These are phyloP conservation scores for Clonostachys rosea DNA, from an alignment of 2,329 filamentous ascomycete species.

Conservation along the genomic window DNA sequence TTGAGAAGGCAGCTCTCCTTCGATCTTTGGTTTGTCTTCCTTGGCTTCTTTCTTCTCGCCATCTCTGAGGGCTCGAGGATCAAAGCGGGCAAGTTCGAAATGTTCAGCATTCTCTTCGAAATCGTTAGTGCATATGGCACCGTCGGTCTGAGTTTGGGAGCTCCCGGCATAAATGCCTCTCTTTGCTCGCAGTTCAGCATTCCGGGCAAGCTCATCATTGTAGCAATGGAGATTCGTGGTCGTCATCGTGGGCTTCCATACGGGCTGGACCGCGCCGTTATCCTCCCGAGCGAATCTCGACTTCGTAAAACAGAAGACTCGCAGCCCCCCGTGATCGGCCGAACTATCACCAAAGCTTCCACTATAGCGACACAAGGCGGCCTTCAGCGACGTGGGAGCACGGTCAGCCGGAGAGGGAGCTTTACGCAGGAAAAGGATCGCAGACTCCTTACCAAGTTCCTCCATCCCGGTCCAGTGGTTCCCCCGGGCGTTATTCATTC, in stretches of 20 bases:
- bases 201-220: slow-evolving; percentile 65
- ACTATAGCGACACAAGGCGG: slow-evolving; percentile 1
- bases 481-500: slow-evolving; percentile 18
- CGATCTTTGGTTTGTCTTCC: slow-evolving; percentile 94
- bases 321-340: slow-evolving; percentile 14
- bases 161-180: slow-evolving; percentile 68
- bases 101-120: slow-evolving; percentile 75
- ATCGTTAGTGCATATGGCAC: slow-evolving; percentile 91
- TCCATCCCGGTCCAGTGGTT: slow-evolving; percentile 42
- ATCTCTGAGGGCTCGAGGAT: slow-evolving; percentile 79
- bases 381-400: slow-evolving; percentile 15
- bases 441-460: slow-evolving; percentile 37
- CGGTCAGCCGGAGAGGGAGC: neutral
- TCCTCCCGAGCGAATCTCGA: slow-evolving; percentile 52
- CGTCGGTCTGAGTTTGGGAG: slow-evolving; percentile 86
- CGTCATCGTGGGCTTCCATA: slow-evolving; percentile 66
- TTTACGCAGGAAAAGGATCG: neutral
- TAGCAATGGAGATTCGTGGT: slow-evolving; percentile 66
- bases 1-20: slow-evolving; percentile 91
- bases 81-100: slow-evolving; percentile 55
- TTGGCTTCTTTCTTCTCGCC: slow-evolving; percentile 87
- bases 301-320: slow-evolving; percentile 42
- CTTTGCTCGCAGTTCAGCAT: slow-evolving; percentile 79
- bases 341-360: slow-evolving; percentile 1
- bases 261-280: slow-evolving; percentile 57